Conservation (phyloP, 192 early-diverging fungal species). For the Chytriomyces sp. region DNA sequence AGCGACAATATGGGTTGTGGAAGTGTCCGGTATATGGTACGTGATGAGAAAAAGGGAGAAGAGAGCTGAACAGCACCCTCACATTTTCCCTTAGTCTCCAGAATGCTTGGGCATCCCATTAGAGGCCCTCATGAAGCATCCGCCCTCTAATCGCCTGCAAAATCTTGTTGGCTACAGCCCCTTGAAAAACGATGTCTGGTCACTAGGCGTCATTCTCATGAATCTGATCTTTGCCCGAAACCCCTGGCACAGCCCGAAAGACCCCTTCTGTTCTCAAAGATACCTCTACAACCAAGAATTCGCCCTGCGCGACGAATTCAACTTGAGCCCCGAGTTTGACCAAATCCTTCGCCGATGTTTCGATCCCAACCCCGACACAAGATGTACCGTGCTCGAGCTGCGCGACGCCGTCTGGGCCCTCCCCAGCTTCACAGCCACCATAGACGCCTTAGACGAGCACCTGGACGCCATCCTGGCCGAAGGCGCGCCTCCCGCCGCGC, state of each 20-base stretch:
- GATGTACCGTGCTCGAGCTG: constrained; percentile 17
- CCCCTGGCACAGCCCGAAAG: constrained; percentile 69
- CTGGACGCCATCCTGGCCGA: neutral
- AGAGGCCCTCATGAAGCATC: neutral
- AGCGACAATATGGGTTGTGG: constrained; percentile 88
- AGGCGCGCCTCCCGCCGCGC: constrained; percentile 7
- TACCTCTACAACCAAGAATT: constrained; percentile 14
- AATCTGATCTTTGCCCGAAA: constrained; percentile 78
- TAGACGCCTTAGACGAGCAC: neutral
- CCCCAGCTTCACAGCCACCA: neutral
- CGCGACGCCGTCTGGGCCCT: constrained; percentile 6
- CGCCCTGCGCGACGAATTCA: constrained; percentile 23
- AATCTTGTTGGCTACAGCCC: constrained; percentile 44
- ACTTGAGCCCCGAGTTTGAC: constrained; percentile 26
- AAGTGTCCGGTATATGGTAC: constrained; percentile 87
- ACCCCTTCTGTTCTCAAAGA: constrained; percentile 69
- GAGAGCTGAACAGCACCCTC: neutral
- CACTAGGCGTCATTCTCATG: constrained; percentile 75
- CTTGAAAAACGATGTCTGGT: constrained; percentile 77
- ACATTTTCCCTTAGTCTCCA: constrained; percentile 52
- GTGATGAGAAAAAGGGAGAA: constrained; percentile 39
- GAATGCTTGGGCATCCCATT: constrained; percentile 46
- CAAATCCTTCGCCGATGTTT: constrained; percentile 26
- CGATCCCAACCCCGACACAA: constrained; percentile 28
- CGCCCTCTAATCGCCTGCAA: neutral